Percentiles rank a stretch among this genome's conserved stretches.
Evolutionary conservation across 352 stramenopile species (phyloP).

Genomic region (Pythium folliculosum): DNA sequence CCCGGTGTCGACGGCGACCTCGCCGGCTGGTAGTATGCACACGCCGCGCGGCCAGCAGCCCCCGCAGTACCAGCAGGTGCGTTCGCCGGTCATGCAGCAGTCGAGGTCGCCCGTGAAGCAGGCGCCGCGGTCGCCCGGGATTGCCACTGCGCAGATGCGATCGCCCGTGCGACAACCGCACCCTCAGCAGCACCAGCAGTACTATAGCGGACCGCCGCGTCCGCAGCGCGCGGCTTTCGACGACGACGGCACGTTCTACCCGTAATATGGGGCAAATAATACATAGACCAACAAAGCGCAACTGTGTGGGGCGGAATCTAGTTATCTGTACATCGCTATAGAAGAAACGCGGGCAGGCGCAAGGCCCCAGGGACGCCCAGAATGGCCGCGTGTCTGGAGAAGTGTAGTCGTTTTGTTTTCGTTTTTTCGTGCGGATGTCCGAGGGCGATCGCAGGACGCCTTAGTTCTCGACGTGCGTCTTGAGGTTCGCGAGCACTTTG

Average conservation of each 20-base stretch:
- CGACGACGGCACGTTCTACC: slow-evolving; percentile 9
- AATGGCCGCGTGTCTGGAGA: too few relatives aligned
- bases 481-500: slow-evolving; percentile 76
- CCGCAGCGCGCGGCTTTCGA: slow-evolving; percentile 6
- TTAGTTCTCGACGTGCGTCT: slow-evolving; percentile 45
- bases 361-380: too few relatives aligned
- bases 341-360: neutral
- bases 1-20: slow-evolving; percentile 3
- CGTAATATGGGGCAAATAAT: too few relatives aligned
- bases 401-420: neutral
- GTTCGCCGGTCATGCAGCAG: slow-evolving; percentile 13
- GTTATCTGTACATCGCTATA: slow-evolving; percentile 20
- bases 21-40: neutral
- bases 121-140: neutral
- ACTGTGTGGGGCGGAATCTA: slow-evolving; percentile 1
- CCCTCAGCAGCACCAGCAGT: neutral
- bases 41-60: slow-evolving; percentile 2
- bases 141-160: neutral
- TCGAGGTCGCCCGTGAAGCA: slow-evolving; percentile 8
- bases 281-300: too few relatives aligned
- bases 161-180: slow-evolving; percentile 4
- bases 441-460: neutral
- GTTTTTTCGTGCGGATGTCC: too few relatives aligned
- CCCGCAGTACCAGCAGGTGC: slow-evolving; percentile 4
- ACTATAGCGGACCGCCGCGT: neutral